Evolutionary conservation across 352 stramenopile genomes (phyloP), one percentile per base, ranked within the genome.

Genomic region (Phytophthora macrochlamydospora): DNA sequence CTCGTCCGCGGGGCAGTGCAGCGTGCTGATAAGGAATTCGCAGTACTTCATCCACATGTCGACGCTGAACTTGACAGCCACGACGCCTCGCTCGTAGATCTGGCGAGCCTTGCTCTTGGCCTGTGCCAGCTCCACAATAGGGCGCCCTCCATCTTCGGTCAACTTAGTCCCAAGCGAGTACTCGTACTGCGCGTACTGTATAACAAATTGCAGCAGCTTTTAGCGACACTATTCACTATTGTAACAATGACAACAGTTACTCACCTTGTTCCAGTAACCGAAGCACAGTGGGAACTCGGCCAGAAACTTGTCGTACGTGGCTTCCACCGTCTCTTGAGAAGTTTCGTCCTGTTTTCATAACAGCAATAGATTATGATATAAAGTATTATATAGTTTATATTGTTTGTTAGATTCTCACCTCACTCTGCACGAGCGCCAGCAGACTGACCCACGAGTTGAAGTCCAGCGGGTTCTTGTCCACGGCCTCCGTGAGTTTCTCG

Each of bases 21-120:
- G 37, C 59, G 71, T 90, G 43, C 84, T 62, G 57, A 90, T 85
- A 12, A 93, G 60, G 42, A 92, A 94, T 57, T 94, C 84, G 56
- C 76, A 85, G 73, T 94, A 94, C 64, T 92, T 92, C 62, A 89
- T 73, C 86, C 86, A 94, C 86, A 94, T 94, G 56, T 93, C 83
- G 38, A 91, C 85, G 50, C 86, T 94, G 73, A 81, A 73, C 55
- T 66, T 62, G 24, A 90, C 86, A 1, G 83, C 86, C 8, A 78
- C 69, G 8, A 92, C 74, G 18, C 86, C 86, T 48, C 84, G 82
- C 53, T 92, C 86, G 45, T 92, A 93, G 38, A 93, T 78, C 29
- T 73, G 65, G 18, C 73, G 64, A 8, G 85, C 85, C 48, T 77
- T 83, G 42, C 73, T 57, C 45, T 70, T 71, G 5, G 83, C 78